Base-by-base conservation (phyloP, 2,329 filamentous ascomycete species). In the Paecilomyces sp. region DNA sequence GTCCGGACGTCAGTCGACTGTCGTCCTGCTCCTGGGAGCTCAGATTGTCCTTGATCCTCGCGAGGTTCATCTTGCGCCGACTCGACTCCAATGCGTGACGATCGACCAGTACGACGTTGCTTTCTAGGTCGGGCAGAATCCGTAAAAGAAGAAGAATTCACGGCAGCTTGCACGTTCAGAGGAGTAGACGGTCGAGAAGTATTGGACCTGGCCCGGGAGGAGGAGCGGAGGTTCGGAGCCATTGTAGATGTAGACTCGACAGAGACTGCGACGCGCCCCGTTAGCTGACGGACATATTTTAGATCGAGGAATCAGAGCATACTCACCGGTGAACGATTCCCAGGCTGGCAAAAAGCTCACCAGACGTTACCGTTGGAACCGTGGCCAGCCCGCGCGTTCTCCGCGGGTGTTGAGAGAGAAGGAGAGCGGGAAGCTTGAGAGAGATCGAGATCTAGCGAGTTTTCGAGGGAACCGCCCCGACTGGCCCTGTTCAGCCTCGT, bases 191-290 rank as follows among this genome's bases (percentile, higher is more conserved):
- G 72, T 51, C 71, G 68, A 56, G 72, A 73, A 57, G 66, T 66
- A 58, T 67, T 68, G 33, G 70, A 68, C 57, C 63, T 65, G 59
- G 65, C 66, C 61, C 68, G 68, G 60, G 72, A 72, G 50, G 68
- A 65, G 18, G 71, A 72, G 41, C 72, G 72, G 61, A 74, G 70
- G 59, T 68, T 72, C 63, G 67, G 71, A 66, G 72, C 67, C 72
- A 74, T 74, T 61, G 62, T 56, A 56, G 57, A 53, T 41, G 50
- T 41, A 36, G 41, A 54, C 54, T 50, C 28, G 54, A 61, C 41
- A 58, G 56, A 47, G 57, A 59, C 60, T 56, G 58, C 62, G 60
- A 28, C 56, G 41, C 59, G 57, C 57, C 50, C 41, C 41, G 64
- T 73, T 67, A 71, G 70, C 63, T 56, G 57, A 61, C 36, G 58